A percentile compares a stretch with the other conserved stretches of the same genome.
phyloP scores from a whole-genome alignment of 208 protist genomes.

The Leishmania guyanensis region DNA sequence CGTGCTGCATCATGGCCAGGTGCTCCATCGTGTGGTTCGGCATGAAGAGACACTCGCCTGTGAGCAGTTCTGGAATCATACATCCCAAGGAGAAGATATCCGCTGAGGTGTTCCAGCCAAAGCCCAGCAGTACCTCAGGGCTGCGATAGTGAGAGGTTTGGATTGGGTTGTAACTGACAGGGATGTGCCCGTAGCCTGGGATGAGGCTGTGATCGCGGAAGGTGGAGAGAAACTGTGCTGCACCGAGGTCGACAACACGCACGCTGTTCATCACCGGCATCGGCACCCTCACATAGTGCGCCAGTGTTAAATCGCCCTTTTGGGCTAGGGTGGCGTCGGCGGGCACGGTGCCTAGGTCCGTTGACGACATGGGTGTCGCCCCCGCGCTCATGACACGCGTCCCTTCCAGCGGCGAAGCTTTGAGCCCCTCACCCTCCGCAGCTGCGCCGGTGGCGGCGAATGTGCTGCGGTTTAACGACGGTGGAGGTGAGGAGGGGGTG shows the following conservation, averaged over 20 bases:
- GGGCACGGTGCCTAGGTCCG: constrained; percentile 23
- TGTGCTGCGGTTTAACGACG: background rate
- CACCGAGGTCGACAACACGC: constrained; percentile 79
- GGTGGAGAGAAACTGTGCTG: constrained; percentile 53
- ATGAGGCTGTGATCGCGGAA: constrained; percentile 45
- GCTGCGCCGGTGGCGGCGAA: background rate
- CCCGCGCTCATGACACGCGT: background rate
- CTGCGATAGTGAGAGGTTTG: constrained; percentile 85
- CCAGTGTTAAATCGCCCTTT: constrained; percentile 23
- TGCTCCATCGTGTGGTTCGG: constrained; percentile 77
- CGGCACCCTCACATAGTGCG: constrained; percentile 40
- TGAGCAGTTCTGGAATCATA: constrained; percentile 83
- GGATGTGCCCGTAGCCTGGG: constrained; percentile 39
- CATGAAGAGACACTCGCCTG: constrained; percentile 78
- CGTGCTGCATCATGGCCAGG: constrained; percentile 75
- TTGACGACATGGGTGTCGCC: background rate
- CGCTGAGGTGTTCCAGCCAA: constrained; percentile 66
- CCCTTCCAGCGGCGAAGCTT: background rate
- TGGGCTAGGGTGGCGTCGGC: constrained; percentile 20
- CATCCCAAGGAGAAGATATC: constrained; percentile 86
- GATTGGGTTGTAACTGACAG: constrained; percentile 70
- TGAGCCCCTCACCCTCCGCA: background rate
- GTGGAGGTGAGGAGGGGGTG: background rate
- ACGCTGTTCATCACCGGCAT: constrained; percentile 68
- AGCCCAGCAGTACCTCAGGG: constrained; percentile 75